Evolutionary conservation across 495 filamentous ascomycete genomes (phyloP), one percentile per base, ranked within the genome.

Genomic region (Penicillium flavigenum): DNA sequence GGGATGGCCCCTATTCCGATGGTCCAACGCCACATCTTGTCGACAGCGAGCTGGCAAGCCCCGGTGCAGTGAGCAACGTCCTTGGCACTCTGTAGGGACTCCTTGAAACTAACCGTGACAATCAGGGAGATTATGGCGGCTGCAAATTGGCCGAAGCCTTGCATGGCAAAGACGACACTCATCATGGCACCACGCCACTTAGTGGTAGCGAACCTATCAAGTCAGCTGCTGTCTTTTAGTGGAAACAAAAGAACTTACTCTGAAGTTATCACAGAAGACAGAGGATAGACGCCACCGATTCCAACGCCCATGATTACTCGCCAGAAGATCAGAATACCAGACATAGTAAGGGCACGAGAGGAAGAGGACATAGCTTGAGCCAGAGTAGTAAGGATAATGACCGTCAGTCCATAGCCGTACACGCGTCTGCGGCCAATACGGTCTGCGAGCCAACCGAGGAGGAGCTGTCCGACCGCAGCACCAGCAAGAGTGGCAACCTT

Each of bases 161-260:
- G 90, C 84, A 91, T 92, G 59, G 88, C 83, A 65, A 94, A 92
- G 44, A 94, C 89, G 14, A 87, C 80, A n/a, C 80, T 86, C 87
- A 94, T 91, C 90, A 96, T 93, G 46, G 86, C 88, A 49, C 90
- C 90, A 53, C 90, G 80, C 86, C 88, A 90, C 67, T 90, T 87
- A 47, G 88, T 92, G 5, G 87, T 90, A 20, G 89, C 89, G 67
- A 91, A 92, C 69, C 83, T 86, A 63, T 31, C 2, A 10, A 11
- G 29, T 31, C 29, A 31, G 29, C 16, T 24, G 34, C 9, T 14
- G 16, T 12, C 19, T 20, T 4, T 11, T 29, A 1, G 10, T 16
- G n/a, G 8, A 22, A n/a, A 39, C 4, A 22, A 6, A 9, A 5
- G 6, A 29, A 79, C 82, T 67, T 72, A 88, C 77, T 92, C 88